Percentiles rank a stretch among this genome's conserved stretches.
These are phyloP conservation scores for Picea sitchensis DNA, from an alignment of 75 land plant genomes.

Conservation along the genomic window DNA sequence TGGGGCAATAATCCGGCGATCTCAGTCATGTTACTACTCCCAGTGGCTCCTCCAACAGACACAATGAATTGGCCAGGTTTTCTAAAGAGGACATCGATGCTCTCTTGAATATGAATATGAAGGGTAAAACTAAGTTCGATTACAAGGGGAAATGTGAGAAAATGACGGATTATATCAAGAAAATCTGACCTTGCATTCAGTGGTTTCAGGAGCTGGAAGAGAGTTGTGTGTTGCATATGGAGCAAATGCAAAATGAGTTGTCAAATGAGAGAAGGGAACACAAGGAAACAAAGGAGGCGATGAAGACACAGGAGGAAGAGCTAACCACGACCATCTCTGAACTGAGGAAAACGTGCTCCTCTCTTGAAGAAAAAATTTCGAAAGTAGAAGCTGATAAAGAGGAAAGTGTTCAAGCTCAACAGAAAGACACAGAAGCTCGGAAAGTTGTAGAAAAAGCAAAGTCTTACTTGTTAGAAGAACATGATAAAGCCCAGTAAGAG, in stretches of 20 bases:
- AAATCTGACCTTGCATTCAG: conserved; percentile 70
- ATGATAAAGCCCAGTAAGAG: conserved; percentile 38
- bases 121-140: too few species aligned
- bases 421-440: conserved; percentile 45
- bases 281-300: conserved; percentile 34
- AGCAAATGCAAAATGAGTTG: conserved; percentile 33
- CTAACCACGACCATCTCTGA: neutral
- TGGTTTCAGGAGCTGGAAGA: conserved; percentile 71
- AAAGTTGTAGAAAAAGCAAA: conserved; percentile 20
- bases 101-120: too few species aligned
- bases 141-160: conserved; percentile 52
- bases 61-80: conserved; percentile 21
- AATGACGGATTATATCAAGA: conserved; percentile 84
- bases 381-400: conserved; percentile 41
- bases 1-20: neutral
- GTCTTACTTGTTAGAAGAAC: conserved; percentile 27
- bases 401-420: conserved; percentile 33
- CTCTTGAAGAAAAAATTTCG: conserved; percentile 34
- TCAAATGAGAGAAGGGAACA: conserved; percentile 42
- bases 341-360: conserved; percentile 19
- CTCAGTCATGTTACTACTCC: too few species aligned
- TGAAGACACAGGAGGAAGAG: conserved; percentile 45
- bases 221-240: conserved; percentile 41
- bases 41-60: neutral
- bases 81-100: too few species aligned